Conservation (phyloP, 2,329 filamentous ascomycete genomes). For the Parastagonospora avenae region DNA sequence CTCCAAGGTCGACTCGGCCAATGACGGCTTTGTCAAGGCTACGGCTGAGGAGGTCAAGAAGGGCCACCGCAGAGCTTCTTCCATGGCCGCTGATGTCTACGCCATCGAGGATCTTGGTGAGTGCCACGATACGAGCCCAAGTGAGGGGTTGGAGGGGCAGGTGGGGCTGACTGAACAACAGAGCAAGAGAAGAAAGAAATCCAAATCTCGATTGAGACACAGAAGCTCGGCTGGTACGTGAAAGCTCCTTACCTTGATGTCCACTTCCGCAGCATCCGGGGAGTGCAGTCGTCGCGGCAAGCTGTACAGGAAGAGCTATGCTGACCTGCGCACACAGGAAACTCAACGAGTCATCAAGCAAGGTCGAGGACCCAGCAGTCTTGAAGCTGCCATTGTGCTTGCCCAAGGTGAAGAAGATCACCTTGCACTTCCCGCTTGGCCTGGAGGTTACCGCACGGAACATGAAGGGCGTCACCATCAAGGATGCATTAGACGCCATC, state of each 20-base stretch:
- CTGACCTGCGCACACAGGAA: slow-evolving; percentile 66
- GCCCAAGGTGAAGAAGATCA: slow-evolving; percentile 91
- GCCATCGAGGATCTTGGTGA: slow-evolving; percentile 87
- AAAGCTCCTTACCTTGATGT: slow-evolving; percentile 1
- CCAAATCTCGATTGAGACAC: slow-evolving; percentile 78
- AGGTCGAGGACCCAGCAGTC: slow-evolving; percentile 80
- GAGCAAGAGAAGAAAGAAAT: slow-evolving; percentile 76
- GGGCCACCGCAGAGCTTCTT: slow-evolving; percentile 72
- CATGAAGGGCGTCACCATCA: slow-evolving; percentile 93
- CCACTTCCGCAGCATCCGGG: not conserved
- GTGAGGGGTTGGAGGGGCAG: slow-evolving; percentile 30
- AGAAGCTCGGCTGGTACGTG: slow-evolving; percentile 84
- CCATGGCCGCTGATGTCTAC: slow-evolving; percentile 72
- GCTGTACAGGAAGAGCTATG: not conserved
- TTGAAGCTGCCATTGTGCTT: slow-evolving; percentile 80
- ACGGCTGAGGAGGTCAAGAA: slow-evolving; percentile 65
- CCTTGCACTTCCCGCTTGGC: slow-evolving; percentile 87
- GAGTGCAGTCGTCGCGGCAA: not conserved
- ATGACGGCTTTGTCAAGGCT: slow-evolving; percentile 6
- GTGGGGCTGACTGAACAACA: slow-evolving; percentile 51
- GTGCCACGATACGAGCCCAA: slow-evolving; percentile 39
- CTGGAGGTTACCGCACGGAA: slow-evolving; percentile 89
- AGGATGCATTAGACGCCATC: slow-evolving; percentile 94
- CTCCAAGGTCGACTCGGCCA: slow-evolving; percentile 80
- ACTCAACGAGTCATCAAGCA: slow-evolving; percentile 82